Percentiles rank a stretch among this genome's conserved stretches.
Evolutionary conservation across 257 asterid species (phyloP).

Genomic region (Solanum medicagineum): DNA sequence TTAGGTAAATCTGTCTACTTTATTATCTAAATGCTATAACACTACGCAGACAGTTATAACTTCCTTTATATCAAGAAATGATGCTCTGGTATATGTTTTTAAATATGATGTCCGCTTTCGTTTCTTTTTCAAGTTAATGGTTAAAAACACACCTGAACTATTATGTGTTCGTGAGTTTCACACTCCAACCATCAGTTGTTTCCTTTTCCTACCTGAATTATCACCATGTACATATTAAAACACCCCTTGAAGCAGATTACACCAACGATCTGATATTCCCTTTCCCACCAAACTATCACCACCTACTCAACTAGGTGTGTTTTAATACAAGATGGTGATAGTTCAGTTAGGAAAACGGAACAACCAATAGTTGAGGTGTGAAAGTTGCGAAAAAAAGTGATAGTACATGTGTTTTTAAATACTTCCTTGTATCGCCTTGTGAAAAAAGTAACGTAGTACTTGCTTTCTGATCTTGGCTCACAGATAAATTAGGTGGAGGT

Average conservation of each 20-base stretch:
- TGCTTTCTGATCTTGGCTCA: slow-evolving; percentile 8
- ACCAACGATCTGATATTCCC: neutral
- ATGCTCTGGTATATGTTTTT: neutral
- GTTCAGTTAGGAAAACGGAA: neutral
- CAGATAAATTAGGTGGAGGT: slow-evolving; percentile 90
- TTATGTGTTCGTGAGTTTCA: neutral
- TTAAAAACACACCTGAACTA: neutral
- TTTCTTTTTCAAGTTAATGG: neutral
- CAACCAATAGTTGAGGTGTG: neutral
- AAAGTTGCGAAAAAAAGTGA: neutral
- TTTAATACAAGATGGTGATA: neutral
- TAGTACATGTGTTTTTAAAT: neutral
- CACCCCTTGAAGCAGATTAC: neutral
- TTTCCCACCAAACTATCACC: too few species aligned
- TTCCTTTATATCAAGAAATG: neutral
- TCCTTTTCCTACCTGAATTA: neutral
- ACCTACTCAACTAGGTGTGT: too few species aligned
- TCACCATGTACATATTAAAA: neutral
- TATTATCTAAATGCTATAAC: neutral
- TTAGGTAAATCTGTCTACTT: slow-evolving; percentile 41
- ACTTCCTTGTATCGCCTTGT: neutral
- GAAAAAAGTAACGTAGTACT: neutral
- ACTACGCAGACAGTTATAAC: neutral
- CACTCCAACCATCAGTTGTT: neutral
- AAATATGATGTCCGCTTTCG: neutral